Base-by-base conservation (phyloP, 108 stramenopile genomes). In the Pseudonitzschia pungens region DNA sequence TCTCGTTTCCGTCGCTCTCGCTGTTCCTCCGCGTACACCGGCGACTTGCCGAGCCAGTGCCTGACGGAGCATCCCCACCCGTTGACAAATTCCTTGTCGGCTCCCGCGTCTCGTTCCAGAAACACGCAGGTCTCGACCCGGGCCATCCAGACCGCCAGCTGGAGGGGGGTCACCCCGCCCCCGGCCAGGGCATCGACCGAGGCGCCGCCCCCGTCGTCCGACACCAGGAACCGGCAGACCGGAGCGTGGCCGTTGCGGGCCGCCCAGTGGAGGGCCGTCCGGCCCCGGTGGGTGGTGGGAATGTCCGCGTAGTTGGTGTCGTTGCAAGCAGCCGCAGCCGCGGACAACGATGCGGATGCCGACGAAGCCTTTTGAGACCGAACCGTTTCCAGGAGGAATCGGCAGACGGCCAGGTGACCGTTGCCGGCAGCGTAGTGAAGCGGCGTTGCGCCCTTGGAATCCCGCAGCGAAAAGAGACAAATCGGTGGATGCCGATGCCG, bases 231-330 rank as follows among this genome's bases (percentile, higher is more conserved):
- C 21, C 57, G 6, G 33, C 71, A 73, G 55, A 77, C 69, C 8
- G 8, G 7, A 1, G 42, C 20, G 24, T 76, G 78, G 2, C 78
- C 82, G 57, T 83, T 83, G n/a, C 82, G 69, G 31, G 75, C 75
- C 15, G 82, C 78, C 82, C 82, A 83, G 51, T 83, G 82, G 21
- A 83, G 51, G 1, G 82, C 71, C 4, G 78, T 72, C 29, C 78
- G 74, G 14, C 69, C 69, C 55, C 40, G 60, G 18, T 32, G 2
- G n/a, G 14, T 2, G 18, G 26, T 62, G 16, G 32, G 32, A 9
- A 33, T 33, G n/a, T 62, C 29, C 33, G n/a, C 60, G 40, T 62
- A 62, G n/a, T n/a, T n/a, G n/a, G n/a, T n/a, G n/a, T n/a, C n/a
- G n/a, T n/a, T n/a, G n/a, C n/a, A n/a, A n/a, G n/a, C n/a, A n/a